Evolutionary conservation across 108 stramenopile species (phyloP), one percentile per base, ranked within the genome.

Genomic region (Fragilariopsis cylindrus): DNA sequence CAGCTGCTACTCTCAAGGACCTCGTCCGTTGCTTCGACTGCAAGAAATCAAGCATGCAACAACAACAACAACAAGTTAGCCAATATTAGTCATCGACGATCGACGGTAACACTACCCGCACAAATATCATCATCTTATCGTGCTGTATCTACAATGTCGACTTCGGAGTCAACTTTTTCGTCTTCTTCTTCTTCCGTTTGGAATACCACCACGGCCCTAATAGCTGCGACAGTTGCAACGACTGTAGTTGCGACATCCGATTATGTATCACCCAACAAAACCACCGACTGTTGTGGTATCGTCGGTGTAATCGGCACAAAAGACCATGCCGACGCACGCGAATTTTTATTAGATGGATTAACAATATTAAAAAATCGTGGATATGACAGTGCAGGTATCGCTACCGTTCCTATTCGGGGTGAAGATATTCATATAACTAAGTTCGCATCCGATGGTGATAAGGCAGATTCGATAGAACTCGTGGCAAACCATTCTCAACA

Each of bases 331-430:
- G 80, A 77, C 72, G 66, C 69, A 57, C 73, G 69, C 12, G 81
- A 81, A 58, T 93, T 96, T 75, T 77, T 99, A 43, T 18, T 98
- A 43, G 96, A 99, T 64, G 99, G 98, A 21, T 81, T 99, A 60
- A 89, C 92, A 21, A 93, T 98, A 69, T 82, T 99, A 73, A 96
- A 97, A 81, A 99, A 98, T 70, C 91, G 99, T 4, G 99, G 99
- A 30, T 99, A 99, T 76, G 99, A 99, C 69, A 96, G 94, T 69
- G 98, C 99, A 8, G 99, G 99, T 47, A 83, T 99, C 30, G 97
- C 96, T 3, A 97, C 98, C 11, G 84, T 98, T 69, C 67, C 82
- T 46, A 63, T 71, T 21, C 65, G 72, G 19, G 80, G 82, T 50
- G 74, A 84, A 19, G 72, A 67, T 39, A 56, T 85, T 57, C 65